A percentile compares a stretch with the other conserved stretches of the same genome.
Evolutionary conservation across 2,329 filamentous ascomycete genomes (phyloP).

Genomic region (Dendryphion nanum): DNA sequence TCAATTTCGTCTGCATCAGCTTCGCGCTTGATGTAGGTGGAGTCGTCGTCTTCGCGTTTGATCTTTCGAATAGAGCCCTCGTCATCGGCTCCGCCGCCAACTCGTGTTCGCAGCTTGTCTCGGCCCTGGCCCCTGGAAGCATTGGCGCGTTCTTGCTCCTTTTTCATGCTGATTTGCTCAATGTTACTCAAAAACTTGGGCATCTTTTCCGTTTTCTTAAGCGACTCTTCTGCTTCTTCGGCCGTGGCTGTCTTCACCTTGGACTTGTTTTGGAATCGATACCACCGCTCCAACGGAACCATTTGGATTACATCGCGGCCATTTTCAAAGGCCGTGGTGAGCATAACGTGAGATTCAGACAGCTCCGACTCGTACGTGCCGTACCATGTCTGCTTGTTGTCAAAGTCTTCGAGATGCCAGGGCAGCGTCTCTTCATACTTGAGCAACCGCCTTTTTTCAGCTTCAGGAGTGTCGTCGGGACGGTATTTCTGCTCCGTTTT

Average conservation of each 20-base stretch:
- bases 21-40: constrained; percentile 45
- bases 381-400: constrained; percentile 92
- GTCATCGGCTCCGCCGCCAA: constrained; percentile 35
- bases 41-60: constrained; percentile 45
- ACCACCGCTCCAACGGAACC: constrained; percentile 94
- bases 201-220: constrained; percentile 71
- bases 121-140: constrained; percentile 4
- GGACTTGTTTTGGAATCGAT: constrained; percentile 74
- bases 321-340: constrained; percentile 66
- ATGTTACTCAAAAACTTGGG: constrained; percentile 68
- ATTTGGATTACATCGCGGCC: constrained; percentile 65
- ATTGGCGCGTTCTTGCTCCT: constrained; percentile 39
- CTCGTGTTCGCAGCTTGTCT: constrained; percentile 25
- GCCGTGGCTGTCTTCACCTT: constrained; percentile 75
- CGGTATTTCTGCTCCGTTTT: constrained; percentile 85
- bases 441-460: constrained; percentile 63
- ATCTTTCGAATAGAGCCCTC: constrained; percentile 32
- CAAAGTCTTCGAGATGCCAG: constrained; percentile 96
- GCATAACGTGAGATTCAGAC: constrained; percentile 76
- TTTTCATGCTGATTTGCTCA: constrained; percentile 48
- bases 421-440: constrained; percentile 93
- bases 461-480: constrained; percentile 71
- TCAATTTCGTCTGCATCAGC: constrained; percentile 65
- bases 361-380: constrained; percentile 87
- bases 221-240: constrained; percentile 80